Conservation (phyloP, 176 grass and related monocot species). For the Stipa capillata region DNA sequence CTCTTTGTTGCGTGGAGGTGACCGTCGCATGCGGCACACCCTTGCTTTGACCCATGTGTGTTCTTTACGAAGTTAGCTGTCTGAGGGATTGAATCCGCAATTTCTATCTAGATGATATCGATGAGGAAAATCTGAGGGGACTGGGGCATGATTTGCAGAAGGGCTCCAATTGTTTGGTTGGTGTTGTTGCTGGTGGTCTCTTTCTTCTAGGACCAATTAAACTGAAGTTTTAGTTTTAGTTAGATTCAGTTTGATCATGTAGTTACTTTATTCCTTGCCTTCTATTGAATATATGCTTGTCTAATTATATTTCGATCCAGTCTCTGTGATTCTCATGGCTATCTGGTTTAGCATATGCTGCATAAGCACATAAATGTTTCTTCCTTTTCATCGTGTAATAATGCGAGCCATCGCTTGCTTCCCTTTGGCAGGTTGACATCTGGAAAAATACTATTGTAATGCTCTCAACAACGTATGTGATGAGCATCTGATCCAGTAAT, state of each 20-base stretch:
- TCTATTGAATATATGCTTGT: neutral
- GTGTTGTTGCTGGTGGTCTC: neutral
- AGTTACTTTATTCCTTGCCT: neutral
- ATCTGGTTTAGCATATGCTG: neutral
- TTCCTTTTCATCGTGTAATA: neutral
- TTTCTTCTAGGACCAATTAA: neutral
- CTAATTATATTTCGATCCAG: neutral
- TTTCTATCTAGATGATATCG: neutral
- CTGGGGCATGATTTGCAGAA: no score
- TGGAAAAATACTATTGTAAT: neutral
- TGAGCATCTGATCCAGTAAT: neutral
- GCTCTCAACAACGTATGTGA: neutral
- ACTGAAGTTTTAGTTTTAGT: neutral
- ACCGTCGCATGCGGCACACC: no score
- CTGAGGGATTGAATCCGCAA: neutral
- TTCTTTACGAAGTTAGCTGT: neutral
- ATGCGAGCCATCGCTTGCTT: neutral
- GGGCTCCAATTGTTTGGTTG: neutral
- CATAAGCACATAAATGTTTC: neutral
- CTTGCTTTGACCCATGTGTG: neutral
- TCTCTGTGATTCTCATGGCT: neutral
- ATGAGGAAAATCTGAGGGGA: neutral
- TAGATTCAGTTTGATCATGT: neutral
- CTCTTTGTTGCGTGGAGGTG: no score
- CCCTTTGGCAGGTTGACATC: slow-evolving; percentile 16